A percentile compares a stretch with the other conserved stretches of the same genome.
Evolutionary conservation across 1,284 basidiomycete species (phyloP).

Genomic region (Tausonia pullulans): DNA sequence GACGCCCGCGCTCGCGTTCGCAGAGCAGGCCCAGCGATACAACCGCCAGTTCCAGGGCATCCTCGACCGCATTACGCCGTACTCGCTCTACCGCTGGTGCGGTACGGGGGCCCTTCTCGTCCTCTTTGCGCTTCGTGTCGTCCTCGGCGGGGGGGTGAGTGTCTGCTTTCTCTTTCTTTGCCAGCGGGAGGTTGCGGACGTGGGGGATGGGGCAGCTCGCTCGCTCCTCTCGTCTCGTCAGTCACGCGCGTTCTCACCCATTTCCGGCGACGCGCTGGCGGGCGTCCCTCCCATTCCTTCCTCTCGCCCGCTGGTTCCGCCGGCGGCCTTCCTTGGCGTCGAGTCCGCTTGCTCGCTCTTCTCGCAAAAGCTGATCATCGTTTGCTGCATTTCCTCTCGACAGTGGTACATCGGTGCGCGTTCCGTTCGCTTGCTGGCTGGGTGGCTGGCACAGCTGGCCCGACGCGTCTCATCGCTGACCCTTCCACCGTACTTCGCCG

Average conservation of each 20-base stretch:
- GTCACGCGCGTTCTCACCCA: too few relatives aligned
- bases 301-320: too few relatives aligned
- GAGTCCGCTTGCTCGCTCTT: too few relatives aligned
- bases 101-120: constrained; percentile 58
- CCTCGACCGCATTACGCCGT: constrained; percentile 84
- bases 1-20: constrained; percentile 14
- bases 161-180: not conserved
- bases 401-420: constrained; percentile 82
- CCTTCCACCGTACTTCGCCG: too few relatives aligned
- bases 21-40: constrained; percentile 8
- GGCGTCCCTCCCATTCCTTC: too few relatives aligned
- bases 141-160: constrained; percentile 80
- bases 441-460: constrained; percentile 7
- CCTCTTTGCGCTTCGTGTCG: constrained; percentile 76
- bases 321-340: too few relatives aligned
- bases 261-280: too few relatives aligned
- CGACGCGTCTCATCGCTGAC: not conserved
- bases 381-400: not conserved
- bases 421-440: too few relatives aligned
- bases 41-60: constrained; percentile 53
- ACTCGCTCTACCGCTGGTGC: constrained; percentile 81
- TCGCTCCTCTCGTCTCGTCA: not conserved
- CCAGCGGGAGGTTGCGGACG: not conserved
- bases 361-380: constrained; percentile 8
- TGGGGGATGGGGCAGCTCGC: not conserved